Conservation (phyloP, 2,329 filamentous ascomycete genomes). For the Xylariaceae sp. region DNA sequence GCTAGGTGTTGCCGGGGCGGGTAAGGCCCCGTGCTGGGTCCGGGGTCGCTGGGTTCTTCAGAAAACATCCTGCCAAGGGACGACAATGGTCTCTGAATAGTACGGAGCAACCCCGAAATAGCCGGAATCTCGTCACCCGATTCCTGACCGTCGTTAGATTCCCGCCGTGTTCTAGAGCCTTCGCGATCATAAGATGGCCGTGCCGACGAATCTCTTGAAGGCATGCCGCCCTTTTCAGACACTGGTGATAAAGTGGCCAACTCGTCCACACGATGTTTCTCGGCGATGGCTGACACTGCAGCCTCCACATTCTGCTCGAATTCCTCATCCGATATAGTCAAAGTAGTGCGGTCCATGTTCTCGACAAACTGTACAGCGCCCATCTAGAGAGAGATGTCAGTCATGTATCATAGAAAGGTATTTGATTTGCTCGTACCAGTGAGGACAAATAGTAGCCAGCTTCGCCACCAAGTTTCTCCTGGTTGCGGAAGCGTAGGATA, state of each 20-base stretch:
- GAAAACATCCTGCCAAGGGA: conserved; percentile 95
- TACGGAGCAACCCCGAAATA: conserved; percentile 77
- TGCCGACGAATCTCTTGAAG: conserved; percentile 39
- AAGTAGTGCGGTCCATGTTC: conserved; percentile 85
- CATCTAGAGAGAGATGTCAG: conserved; percentile 48
- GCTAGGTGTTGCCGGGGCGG: conserved; percentile 35
- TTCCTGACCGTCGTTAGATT: conserved; percentile 49
- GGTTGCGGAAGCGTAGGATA: conserved; percentile 92
- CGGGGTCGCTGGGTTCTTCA: conserved; percentile 50
- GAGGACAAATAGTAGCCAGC: conserved; percentile 97
- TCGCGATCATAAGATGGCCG: conserved; percentile 42
- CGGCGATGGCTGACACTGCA: conserved; percentile 90
- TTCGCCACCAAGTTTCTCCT: conserved; percentile 95
- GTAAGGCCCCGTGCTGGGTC: conserved; percentile 36
- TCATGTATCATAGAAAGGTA: not conserved
- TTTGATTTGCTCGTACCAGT: conserved; percentile 49
- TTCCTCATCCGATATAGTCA: conserved; percentile 91
- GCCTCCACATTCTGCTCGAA: conserved; percentile 96
- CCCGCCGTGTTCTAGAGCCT: conserved; percentile 41
- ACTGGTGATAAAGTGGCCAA: conserved; percentile 39
- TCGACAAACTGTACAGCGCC: conserved; percentile 96
- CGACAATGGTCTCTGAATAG: conserved; percentile 83
- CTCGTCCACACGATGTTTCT: conserved; percentile 64
- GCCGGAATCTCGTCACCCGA: conserved; percentile 67
- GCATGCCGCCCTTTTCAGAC: conserved; percentile 41